These are phyloP conservation scores for Cystobasidium pallidum DNA, from an alignment of 1,284 basidiomycete species.

Conservation along the genomic window DNA sequence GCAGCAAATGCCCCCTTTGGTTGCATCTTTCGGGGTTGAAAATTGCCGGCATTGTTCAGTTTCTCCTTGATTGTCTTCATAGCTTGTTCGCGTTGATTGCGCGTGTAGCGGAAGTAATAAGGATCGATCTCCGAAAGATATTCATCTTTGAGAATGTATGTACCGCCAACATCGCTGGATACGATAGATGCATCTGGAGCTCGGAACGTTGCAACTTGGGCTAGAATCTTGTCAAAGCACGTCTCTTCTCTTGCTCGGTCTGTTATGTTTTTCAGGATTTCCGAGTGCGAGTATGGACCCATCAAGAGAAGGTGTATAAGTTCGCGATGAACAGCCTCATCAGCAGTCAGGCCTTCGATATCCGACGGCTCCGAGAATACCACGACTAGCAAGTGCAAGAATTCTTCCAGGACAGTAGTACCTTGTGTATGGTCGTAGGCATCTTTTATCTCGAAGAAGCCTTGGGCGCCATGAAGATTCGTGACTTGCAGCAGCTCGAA, in stretches of 20 bases:
- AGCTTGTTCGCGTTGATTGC: conserved; percentile 94
- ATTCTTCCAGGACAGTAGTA: conserved; percentile 87
- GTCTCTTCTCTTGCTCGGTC: conserved; percentile 86
- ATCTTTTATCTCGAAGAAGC: conserved; percentile 28
- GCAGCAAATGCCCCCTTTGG: conserved; percentile 64
- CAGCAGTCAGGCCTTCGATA: conserved; percentile 71
- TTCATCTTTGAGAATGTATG: conserved; percentile 85
- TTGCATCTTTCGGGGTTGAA: conserved; percentile 71
- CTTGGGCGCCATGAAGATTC: conserved; percentile 62
- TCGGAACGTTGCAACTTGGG: conserved; percentile 79
- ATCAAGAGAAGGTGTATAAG: conserved; percentile 89
- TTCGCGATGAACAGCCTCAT: conserved; percentile 74
- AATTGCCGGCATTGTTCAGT: conserved; percentile 64
- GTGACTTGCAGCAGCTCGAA: conserved; percentile 83
- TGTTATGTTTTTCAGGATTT: conserved; percentile 86
- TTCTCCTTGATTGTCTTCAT: conserved; percentile 74
- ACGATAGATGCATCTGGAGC: conserved; percentile 64
- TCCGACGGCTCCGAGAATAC: conserved; percentile 81
- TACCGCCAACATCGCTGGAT: conserved; percentile 63
- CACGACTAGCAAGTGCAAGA: conserved; percentile 83
- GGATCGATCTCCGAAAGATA: conserved; percentile 86
- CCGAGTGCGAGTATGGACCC: conserved; percentile 85
- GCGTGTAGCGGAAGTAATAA: conserved; percentile 93
- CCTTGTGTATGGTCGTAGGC: conserved; percentile 72
- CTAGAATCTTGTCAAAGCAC: conserved; percentile 78